Evolutionary conservation across 257 asterid genomes (phyloP).

Genomic region (Penstemon eatonii): DNA sequence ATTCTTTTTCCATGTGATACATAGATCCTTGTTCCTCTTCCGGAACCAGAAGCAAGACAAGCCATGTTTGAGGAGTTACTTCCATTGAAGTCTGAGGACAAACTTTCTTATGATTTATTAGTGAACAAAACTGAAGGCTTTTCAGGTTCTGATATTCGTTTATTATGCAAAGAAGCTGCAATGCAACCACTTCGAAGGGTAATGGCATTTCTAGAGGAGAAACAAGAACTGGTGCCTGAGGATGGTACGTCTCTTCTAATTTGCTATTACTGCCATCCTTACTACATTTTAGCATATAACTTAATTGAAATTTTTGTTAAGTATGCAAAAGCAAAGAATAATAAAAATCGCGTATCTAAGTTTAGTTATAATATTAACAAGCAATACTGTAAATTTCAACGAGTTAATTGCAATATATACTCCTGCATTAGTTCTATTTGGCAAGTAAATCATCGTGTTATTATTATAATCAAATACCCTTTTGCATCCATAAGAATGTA

Average conservation of each 20-base stretch:
- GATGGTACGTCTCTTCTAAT: slow-evolving; percentile 56
- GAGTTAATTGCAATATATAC: too few relatives aligned
- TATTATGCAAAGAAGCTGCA: slow-evolving; percentile 95
- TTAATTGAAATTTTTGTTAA: too few relatives aligned
- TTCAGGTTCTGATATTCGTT: slow-evolving; percentile 95
- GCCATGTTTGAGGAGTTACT: slow-evolving; percentile 85
- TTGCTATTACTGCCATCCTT: slow-evolving; percentile 9
- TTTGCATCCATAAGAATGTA: too few relatives aligned
- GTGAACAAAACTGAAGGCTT: slow-evolving; percentile 71
- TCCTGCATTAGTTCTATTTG: too few relatives aligned
- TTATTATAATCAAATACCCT: too few relatives aligned
- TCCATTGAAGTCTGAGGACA: slow-evolving; percentile 49
- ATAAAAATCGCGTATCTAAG: too few relatives aligned
- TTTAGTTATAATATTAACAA: too few relatives aligned
- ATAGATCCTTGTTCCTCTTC: slow-evolving; percentile 95
- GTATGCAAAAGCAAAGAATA: neutral
- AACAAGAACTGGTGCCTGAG: slow-evolving; percentile 64
- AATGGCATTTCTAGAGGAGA: slow-evolving; percentile 75
- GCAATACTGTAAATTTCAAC: too few relatives aligned
- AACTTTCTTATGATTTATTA: slow-evolving; percentile 75
- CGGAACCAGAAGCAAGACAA: slow-evolving; percentile 90
- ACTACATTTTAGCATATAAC: too few relatives aligned
- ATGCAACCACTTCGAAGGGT: slow-evolving; percentile 92
- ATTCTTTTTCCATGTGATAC: slow-evolving; percentile 26
- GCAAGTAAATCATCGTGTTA: too few relatives aligned